Percentiles rank a stretch among this genome's conserved stretches.
Evolutionary conservation across 1,139 yeast species (phyloP).

Genomic region (Yamadazyma jaroonii): DNA sequence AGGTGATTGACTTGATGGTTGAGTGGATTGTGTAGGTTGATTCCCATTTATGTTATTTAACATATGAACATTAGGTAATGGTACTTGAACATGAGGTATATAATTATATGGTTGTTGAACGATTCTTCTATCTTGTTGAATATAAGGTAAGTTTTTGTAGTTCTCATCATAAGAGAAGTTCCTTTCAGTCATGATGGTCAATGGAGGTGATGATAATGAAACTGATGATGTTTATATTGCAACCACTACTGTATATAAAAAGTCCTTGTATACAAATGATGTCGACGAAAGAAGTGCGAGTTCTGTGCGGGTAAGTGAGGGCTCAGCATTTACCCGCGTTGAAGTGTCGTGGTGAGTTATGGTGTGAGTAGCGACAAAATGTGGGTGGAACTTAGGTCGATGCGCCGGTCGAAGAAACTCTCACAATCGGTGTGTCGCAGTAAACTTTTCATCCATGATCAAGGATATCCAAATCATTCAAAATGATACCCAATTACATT

Average conservation of each 20-base stretch:
- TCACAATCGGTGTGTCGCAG: too few relatives aligned
- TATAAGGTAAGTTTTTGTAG: constrained; percentile 3
- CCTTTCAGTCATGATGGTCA: constrained; percentile 1
- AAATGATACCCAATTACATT: constrained; percentile 39
- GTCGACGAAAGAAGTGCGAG: constrained; percentile 3
- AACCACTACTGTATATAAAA: constrained; percentile 3
- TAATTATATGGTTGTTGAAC: constrained; percentile 16
- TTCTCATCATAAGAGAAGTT: constrained; percentile 6
- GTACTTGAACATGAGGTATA: constrained; percentile 7
- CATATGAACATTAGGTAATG: constrained; percentile 7
- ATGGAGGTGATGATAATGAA: background rate
- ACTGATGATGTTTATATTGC: too few relatives aligned
- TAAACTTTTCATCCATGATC: too few relatives aligned
- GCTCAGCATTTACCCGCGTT: too few relatives aligned
- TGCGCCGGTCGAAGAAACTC: too few relatives aligned
- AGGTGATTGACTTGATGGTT: background rate
- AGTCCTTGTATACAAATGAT: constrained; percentile 3
- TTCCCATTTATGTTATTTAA: constrained; percentile 6
- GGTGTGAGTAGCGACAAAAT: too few relatives aligned
- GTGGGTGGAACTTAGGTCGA: too few relatives aligned
- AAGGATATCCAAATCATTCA: constrained; percentile 18
- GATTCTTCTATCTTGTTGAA: constrained; percentile 8
- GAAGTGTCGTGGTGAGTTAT: too few relatives aligned
- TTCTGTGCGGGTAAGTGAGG: too few relatives aligned
- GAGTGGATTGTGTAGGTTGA: background rate